Base-by-base conservation (phyloP, 495 filamentous ascomycete genomes). In the Cercophora newfieldiana region DNA sequence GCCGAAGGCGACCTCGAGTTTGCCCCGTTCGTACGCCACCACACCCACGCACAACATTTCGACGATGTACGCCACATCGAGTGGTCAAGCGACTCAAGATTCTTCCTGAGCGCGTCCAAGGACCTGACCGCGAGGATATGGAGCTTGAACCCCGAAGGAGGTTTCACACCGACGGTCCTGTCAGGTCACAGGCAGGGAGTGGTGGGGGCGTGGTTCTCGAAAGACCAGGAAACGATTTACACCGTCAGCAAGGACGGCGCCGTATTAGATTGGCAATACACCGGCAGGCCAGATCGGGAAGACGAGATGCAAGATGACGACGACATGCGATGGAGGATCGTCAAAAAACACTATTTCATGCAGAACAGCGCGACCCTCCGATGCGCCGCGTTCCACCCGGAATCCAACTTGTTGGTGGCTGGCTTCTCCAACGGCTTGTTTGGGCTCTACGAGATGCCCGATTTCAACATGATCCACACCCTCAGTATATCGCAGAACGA, bases 371-470 rank as follows among this genome's bases (percentile, higher is more conserved):
- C 95, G 12, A 91, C 91, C 71, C 85, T 97, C 31, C 93, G 90
- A 67, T 97, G 94, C 71, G 90, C 92, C 49, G 86, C 89, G 21
- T 99, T 92, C 73, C 94, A 98, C 71, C 79, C 93, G 2, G 81
- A 86, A n/a, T 90, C 93, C 0, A 94, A 93, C 75, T 80, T 99
- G 57, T 77, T 99, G 37, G 92, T 98, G 7, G 89, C 92, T 29
- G 96, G 95, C 3, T 97, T 98, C 72, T 97, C 95, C 26, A 94
- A 94, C 63, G 95, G 95, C 22, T 82, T 97, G 28, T 99, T 99
- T 70, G 89, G 90, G 5, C 80, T 99, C 16, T 97, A 98, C 77
- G 95, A 99, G 70, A 85, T 99, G 77, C 95, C 95, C n/a, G 92
- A 94, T 57, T 98, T 98, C 82, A 97, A 91, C 77, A 88, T 88